Percentiles rank a stretch among this genome's conserved stretches.
phyloP scores from a whole-genome alignment of 192 early-diverging fungal species.

The Backusella parvicylindrica region DNA sequence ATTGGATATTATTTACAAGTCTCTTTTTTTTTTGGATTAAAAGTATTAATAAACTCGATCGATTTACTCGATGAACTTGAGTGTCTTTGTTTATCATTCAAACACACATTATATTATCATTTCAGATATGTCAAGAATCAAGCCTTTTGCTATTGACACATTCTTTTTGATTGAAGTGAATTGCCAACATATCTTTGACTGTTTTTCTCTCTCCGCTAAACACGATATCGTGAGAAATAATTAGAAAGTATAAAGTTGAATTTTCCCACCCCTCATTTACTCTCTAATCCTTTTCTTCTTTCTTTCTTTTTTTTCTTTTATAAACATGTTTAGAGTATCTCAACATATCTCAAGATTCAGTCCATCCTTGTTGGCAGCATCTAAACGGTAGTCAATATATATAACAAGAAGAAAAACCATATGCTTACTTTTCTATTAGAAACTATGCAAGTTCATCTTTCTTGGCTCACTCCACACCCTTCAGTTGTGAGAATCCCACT shows the following conservation, averaged over 20 bases:
- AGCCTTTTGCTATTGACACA: no score
- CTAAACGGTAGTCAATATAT: background rate
- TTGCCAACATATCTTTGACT: no score
- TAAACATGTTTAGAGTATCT: background rate
- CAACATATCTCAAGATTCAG: background rate
- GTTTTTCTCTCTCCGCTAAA: background rate
- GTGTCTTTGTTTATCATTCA: no score
- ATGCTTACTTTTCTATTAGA: background rate
- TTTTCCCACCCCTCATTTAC: background rate
- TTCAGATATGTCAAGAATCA: no score
- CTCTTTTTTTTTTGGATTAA: no score
- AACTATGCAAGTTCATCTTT: background rate
- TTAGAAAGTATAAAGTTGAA: background rate
- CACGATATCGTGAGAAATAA: background rate
- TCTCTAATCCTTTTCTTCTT: background rate
- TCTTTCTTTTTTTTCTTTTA: background rate
- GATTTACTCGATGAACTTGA: no score
- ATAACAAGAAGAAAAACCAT: background rate
- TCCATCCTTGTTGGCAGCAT: background rate
- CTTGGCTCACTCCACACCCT: constrained; percentile 7
- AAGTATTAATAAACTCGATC: no score
- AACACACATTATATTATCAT: no score
- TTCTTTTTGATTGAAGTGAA: no score
- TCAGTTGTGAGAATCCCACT: constrained; percentile 24
- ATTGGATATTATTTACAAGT: no score